phyloP scores from a whole-genome alignment of 768 basidiomycete species.

The Boletus insuetus region DNA sequence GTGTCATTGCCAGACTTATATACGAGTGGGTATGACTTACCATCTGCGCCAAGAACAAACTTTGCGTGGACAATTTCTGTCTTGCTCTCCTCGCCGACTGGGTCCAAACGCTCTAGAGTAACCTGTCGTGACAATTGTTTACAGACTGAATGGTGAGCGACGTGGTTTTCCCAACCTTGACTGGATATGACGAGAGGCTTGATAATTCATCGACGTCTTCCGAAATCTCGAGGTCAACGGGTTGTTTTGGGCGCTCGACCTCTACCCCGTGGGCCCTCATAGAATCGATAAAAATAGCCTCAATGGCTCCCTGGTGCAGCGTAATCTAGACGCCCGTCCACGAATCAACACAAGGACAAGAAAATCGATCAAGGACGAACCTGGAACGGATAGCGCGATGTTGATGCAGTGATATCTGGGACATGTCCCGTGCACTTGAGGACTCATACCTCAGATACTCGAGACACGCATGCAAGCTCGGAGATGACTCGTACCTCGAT shows the following conservation, averaged over 20 bases:
- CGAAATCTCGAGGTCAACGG: slow-evolving; percentile 26
- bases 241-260: slow-evolving; percentile 35
- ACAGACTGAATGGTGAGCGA: neutral
- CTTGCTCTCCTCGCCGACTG: slow-evolving; percentile 24
- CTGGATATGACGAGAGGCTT: slow-evolving; percentile 18
- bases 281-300: slow-evolving; percentile 37
- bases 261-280: slow-evolving; percentile 26
- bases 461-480: too few relatives aligned
- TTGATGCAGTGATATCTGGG: slow-evolving; percentile 54
- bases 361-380: slow-evolving; percentile 28
- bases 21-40: slow-evolving; percentile 3
- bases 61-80: slow-evolving; percentile 31
- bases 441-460: neutral
- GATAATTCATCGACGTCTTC: slow-evolving; percentile 39
- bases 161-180: slow-evolving; percentile 11
- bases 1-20: neutral
- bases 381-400: slow-evolving; percentile 68
- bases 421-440: slow-evolving; percentile 57
- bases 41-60: slow-evolving; percentile 34
- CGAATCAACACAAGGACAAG: neutral
- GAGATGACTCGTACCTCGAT: neutral
- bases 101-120: slow-evolving; percentile 12
- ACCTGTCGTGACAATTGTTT: slow-evolving; percentile 3
- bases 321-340: slow-evolving; percentile 18
- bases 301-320: slow-evolving; percentile 37